Evolutionary conservation across 805 yeast genomes (phyloP).

Genomic region (Candida fluviatilis): DNA sequence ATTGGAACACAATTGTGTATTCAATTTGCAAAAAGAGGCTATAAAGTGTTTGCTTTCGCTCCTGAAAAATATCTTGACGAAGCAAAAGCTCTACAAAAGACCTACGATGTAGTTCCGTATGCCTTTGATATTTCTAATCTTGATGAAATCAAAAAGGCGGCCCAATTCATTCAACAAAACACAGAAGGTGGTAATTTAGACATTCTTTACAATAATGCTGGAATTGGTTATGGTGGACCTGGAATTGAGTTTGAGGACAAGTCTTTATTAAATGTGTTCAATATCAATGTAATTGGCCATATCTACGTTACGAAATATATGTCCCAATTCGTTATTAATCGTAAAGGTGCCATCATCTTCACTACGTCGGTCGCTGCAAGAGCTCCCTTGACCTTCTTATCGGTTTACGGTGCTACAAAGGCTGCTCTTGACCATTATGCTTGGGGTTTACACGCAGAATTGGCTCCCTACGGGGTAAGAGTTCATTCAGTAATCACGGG

Average conservation of each 20-base stretch:
- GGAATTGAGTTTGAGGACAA: slow-evolving; percentile 25
- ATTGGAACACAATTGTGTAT: slow-evolving; percentile 44
- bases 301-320: slow-evolving; percentile 31
- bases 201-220: slow-evolving; percentile 39
- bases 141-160: slow-evolving; percentile 23
- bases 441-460: slow-evolving; percentile 24
- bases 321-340: slow-evolving; percentile 23
- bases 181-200: slow-evolving; percentile 31
- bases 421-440: slow-evolving; percentile 36
- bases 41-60: slow-evolving; percentile 63
- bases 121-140: slow-evolving; percentile 33
- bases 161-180: slow-evolving; percentile 15
- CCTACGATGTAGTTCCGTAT: slow-evolving; percentile 17
- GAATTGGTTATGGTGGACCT: slow-evolving; percentile 24
- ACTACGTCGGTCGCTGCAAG: slow-evolving; percentile 31
- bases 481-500: slow-evolving; percentile 37
- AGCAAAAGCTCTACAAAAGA: slow-evolving; percentile 43
- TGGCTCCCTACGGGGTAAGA: slow-evolving; percentile 32
- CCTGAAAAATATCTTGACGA: slow-evolving; percentile 42
- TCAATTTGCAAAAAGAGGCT: slow-evolving; percentile 44
- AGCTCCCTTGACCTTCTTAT: slow-evolving; percentile 27
- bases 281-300: slow-evolving; percentile 37
- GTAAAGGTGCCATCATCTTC: slow-evolving; percentile 33
- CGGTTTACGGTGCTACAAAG: slow-evolving; percentile 32
- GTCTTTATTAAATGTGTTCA: slow-evolving; percentile 15